Evolutionary conservation across 2,329 filamentous ascomycete genomes (phyloP), one percentile per base, ranked within the genome.

Genomic region (Cadophora sp.): DNA sequence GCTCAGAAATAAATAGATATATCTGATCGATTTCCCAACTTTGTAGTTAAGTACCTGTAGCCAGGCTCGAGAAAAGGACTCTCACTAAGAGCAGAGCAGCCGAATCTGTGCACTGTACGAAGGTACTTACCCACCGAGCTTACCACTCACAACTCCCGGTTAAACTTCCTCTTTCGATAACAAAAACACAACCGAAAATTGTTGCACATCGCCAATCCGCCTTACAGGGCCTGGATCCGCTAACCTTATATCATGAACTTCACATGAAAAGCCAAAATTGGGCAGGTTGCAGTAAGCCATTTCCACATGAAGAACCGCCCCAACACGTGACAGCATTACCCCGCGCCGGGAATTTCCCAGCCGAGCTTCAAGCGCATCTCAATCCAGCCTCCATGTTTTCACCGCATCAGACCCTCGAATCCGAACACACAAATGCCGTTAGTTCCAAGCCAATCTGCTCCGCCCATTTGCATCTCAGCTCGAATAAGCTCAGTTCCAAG

Each of bases 281-380:
- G 40, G 11, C 12, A 43, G 31, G 31, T 34, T 5, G 31, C n/a
- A 37, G 34, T 37, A 43, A 19, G 40, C 40, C 40, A 43, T 43
- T 19, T 43, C 19, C 40, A 43, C 40, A 43, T 16, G 40, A 11
- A 43, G 19, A 19, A 2, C 40, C 40, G 12, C 40, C 16, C 14
- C 16, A 2, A 5, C 51, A 55, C 51, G 51, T 55, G 51, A 31
- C 16, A n/a, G 16, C n/a, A 14, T 12, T 55, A 55, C 51, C 51
- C 51, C 51, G 51, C 51, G 51, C 26, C 51, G 51, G 51, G 12
- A 55, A 19, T 31, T 29, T 55, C 51, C 51, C 51, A 55, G 27
- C 51, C 51, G 51, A 31, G 14, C 12, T 14, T 12, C 24, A 16
- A 22, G 24, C 19, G 24, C 24, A 53, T 16, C 4, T 27, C 40